Conservation (phyloP, 1,284 basidiomycete genomes). For the Papiliotrema flavescens region DNA sequence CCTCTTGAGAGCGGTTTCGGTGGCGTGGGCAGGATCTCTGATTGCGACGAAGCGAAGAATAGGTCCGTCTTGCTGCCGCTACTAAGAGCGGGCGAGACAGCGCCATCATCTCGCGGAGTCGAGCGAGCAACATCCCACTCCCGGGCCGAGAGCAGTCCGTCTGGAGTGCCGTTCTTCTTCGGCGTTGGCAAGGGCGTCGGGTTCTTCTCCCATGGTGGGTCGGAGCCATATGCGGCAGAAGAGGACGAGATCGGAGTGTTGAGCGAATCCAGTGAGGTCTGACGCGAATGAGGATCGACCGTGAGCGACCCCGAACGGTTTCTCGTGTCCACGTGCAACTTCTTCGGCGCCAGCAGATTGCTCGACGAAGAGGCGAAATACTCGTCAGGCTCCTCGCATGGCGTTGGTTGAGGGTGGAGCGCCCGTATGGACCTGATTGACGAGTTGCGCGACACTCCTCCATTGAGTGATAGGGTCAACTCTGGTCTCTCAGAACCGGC, state of each 20-base stretch:
- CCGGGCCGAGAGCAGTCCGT: background rate
- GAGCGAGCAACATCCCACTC: background rate
- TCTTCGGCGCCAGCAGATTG: background rate
- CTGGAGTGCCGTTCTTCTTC: background rate
- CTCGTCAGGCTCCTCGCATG: slow-evolving; percentile 5
- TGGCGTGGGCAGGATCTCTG: slow-evolving; percentile 29
- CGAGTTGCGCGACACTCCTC: background rate
- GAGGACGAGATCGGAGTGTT: slow-evolving; percentile 3
- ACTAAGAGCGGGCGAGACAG: slow-evolving; percentile 29
- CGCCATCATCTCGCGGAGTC: slow-evolving; percentile 9
- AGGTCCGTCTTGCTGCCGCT: slow-evolving; percentile 39
- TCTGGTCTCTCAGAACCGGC: background rate
- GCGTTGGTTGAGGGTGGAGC: slow-evolving; percentile 6
- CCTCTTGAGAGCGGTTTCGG: slow-evolving; percentile 23
- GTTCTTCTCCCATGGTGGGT: background rate
- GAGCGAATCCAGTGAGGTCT: slow-evolving; percentile 2
- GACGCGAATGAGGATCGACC: background rate
- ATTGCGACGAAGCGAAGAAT: slow-evolving; percentile 32
- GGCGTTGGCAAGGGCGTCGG: slow-evolving; percentile 18
- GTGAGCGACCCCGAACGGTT: background rate
- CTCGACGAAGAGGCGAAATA: background rate
- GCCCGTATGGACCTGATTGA: background rate
- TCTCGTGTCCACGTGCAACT: no score
- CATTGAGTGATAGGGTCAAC: background rate
- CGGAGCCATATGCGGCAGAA: background rate